A percentile compares a stretch with the other conserved stretches of the same genome.
These are phyloP conservation scores for Corchorus olitorius DNA, from an alignment of 345 rosid genomes.

Conservation along the genomic window DNA sequence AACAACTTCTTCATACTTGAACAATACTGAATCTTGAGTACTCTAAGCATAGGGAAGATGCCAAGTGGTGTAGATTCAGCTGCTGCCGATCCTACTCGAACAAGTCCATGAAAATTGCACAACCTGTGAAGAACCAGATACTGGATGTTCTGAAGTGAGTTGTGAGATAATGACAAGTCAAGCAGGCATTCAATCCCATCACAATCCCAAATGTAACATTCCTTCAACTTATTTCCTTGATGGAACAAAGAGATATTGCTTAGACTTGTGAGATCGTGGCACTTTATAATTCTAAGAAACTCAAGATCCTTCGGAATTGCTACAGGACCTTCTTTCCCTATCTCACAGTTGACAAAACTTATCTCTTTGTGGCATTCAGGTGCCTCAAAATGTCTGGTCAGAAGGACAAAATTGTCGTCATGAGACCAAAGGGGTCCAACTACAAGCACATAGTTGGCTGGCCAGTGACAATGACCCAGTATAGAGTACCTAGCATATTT, in stretches of 20 bases:
- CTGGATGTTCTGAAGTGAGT: not conserved
- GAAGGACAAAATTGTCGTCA: too few relatives aligned
- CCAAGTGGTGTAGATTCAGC: not conserved
- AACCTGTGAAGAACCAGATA: not conserved
- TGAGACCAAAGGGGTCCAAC: not conserved
- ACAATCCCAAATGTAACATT: not conserved
- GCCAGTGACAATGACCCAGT: not conserved
- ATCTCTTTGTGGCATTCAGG: too few relatives aligned
- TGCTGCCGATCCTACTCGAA: not conserved
- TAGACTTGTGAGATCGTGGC: not conserved
- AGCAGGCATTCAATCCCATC: not conserved
- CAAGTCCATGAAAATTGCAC: not conserved
- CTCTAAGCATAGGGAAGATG: conserved; percentile 7
- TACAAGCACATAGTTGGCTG: not conserved
- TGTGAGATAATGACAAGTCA: not conserved
- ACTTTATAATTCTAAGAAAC: not conserved
- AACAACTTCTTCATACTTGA: not conserved
- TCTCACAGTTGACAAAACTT: not conserved
- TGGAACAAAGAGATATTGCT: not conserved
- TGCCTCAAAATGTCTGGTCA: too few relatives aligned
- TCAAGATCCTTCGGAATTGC: not conserved
- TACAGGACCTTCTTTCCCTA: not conserved
- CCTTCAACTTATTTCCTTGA: not conserved
- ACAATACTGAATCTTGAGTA: not conserved
- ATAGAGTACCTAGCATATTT: not conserved